Evolutionary conservation across 768 basidiomycete genomes (phyloP).

Genomic region (Suillus alpinus): DNA sequence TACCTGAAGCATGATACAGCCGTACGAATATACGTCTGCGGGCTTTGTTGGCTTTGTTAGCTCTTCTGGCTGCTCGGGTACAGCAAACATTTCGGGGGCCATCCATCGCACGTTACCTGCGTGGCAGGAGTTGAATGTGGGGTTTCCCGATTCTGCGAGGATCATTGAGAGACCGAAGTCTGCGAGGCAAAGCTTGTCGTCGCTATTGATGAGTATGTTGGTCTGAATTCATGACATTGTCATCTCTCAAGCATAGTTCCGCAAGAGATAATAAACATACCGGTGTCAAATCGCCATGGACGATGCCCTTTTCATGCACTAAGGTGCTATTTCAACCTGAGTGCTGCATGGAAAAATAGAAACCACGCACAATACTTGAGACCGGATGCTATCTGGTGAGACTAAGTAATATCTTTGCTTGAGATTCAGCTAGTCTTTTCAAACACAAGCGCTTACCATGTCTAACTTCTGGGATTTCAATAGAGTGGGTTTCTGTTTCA

Average conservation of each 20-base stretch:
- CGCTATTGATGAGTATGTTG: slow-evolving; percentile 19
- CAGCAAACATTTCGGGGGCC: slow-evolving; percentile 34
- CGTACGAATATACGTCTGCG: slow-evolving; percentile 39
- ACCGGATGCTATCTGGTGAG: slow-evolving; percentile 22
- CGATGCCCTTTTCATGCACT: slow-evolving; percentile 20
- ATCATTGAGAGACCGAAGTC: slow-evolving; percentile 31
- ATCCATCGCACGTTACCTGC: slow-evolving; percentile 40
- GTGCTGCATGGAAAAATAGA: not conserved
- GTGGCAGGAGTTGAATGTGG: slow-evolving; percentile 14
- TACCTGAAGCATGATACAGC: slow-evolving; percentile 32
- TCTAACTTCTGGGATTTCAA: slow-evolving; percentile 11
- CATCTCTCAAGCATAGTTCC: not conserved
- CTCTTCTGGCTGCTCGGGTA: slow-evolving; percentile 1
- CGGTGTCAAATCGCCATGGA: slow-evolving; percentile 42
- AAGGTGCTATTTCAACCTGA: not conserved
- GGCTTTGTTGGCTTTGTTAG: slow-evolving; percentile 15
- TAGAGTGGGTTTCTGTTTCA: slow-evolving; percentile 17
- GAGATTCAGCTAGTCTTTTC: too few relatives aligned
- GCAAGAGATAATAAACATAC: slow-evolving; percentile 12
- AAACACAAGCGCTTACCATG: slow-evolving; percentile 11
- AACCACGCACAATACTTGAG: slow-evolving; percentile 18
- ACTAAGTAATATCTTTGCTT: slow-evolving; percentile 14
- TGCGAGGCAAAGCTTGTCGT: slow-evolving; percentile 19
- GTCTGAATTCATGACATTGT: slow-evolving; percentile 12
- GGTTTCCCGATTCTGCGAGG: slow-evolving; percentile 6